Conservation (phyloP, 2,329 filamentous ascomycete species). For the Aspergillus texensis region DNA sequence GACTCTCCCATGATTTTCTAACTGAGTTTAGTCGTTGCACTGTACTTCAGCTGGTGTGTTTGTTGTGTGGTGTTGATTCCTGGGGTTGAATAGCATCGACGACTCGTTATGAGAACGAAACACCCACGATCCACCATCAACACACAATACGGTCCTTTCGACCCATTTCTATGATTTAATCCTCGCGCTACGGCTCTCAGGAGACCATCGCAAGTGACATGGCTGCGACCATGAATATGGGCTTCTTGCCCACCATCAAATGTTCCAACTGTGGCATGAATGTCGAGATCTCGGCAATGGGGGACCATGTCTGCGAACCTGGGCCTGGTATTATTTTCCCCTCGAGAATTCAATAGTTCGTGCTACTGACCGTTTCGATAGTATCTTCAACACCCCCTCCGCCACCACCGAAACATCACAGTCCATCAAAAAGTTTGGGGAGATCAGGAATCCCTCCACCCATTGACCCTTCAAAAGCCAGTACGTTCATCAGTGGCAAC, state of each 20-base stretch:
- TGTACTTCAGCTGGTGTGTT: not conserved
- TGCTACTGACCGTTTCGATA: not conserved
- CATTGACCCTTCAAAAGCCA: conserved; percentile 61
- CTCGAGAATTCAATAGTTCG: not conserved
- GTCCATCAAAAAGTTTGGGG: conserved; percentile 28
- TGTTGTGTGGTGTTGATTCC: not conserved
- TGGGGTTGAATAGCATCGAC: not conserved
- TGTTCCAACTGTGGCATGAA: conserved; percentile 78
- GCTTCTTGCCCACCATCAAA: conserved; percentile 81
- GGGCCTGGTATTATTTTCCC: conserved; percentile 38
- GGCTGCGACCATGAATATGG: conserved; percentile 57
- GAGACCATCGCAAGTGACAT: conserved; percentile 49
- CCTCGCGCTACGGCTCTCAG: conserved; percentile 1
- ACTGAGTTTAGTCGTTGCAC: not conserved
- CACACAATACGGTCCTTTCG: not conserved
- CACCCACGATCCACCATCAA: not conserved
- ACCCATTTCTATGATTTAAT: conserved; percentile 5
- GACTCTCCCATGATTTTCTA: not conserved
- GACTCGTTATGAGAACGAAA: not conserved
- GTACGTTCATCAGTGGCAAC: conserved; percentile 47
- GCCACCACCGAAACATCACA: conserved; percentile 32
- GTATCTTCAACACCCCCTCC: conserved; percentile 26
- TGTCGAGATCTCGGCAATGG: conserved; percentile 83
- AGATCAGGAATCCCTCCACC: conserved; percentile 54
- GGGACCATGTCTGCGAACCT: conserved; percentile 73